Conservation (phyloP, 2,329 filamentous ascomycete genomes). For the Ilyonectria sp. region DNA sequence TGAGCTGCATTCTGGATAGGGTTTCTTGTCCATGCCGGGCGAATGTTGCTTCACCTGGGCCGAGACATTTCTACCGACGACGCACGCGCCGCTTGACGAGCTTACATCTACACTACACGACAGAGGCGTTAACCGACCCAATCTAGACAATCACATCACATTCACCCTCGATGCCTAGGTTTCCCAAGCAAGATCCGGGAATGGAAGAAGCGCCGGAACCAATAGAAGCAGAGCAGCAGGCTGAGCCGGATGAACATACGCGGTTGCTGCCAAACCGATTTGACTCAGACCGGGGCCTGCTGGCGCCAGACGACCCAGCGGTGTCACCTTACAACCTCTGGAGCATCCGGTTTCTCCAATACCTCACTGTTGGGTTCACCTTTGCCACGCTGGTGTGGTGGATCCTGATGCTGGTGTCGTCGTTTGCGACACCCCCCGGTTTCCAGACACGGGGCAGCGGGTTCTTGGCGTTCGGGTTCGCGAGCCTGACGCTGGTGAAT, state of each 20-base stretch:
- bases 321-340: constrained; percentile 95
- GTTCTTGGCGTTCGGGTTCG: constrained; percentile 90
- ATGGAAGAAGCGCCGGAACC: constrained; percentile 31
- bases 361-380: constrained; percentile 83
- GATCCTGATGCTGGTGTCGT: constrained; percentile 88
- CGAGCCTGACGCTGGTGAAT: constrained; percentile 82
- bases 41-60: background rate
- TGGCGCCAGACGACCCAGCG: constrained; percentile 62
- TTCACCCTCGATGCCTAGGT: constrained; percentile 49
- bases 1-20: background rate
- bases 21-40: constrained; percentile 12
- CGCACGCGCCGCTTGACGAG: background rate
- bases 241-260: constrained; percentile 67
- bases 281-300: constrained; percentile 61
- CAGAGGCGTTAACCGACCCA: background rate
- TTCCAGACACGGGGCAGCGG: constrained; percentile 91
- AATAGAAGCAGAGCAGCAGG: constrained; percentile 48
- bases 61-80: background rate
- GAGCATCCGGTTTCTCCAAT: constrained; percentile 86
- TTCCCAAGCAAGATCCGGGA: constrained; percentile 49
- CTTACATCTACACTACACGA: background rate
- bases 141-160: background rate
- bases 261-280: constrained; percentile 78
- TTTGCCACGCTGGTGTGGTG: constrained; percentile 90
- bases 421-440: constrained; percentile 91